Evolutionary conservation across 257 asterid species (phyloP).

Genomic region (Ballota nigra): DNA sequence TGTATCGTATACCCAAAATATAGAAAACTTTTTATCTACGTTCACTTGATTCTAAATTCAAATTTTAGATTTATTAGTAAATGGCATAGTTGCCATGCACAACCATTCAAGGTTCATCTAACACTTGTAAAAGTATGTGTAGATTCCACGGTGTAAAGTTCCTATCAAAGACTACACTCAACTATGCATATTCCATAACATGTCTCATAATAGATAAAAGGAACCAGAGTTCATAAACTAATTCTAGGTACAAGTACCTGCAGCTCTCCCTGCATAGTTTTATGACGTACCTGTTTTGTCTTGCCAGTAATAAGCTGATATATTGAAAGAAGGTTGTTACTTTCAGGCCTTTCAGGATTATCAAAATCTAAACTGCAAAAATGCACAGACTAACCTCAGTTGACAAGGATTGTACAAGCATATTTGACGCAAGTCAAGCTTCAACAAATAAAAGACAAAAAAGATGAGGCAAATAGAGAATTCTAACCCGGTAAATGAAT

Average conservation of each 20-base stretch:
- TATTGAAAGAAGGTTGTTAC: conserved; percentile 86
- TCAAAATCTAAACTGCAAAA: conserved; percentile 80
- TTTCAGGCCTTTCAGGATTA: conserved; percentile 93
- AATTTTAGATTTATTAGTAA: background rate
- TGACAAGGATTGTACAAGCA: conserved; percentile 2
- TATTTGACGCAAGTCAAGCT: background rate
- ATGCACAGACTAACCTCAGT: conserved; percentile 5
- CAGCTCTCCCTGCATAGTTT: background rate
- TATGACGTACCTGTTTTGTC: conserved; percentile 72
- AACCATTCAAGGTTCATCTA: background rate
- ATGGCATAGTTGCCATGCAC: background rate
- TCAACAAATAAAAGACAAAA: background rate
- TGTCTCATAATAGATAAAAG: background rate
- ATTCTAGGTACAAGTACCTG: conserved; percentile 17
- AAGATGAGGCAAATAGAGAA: conserved; percentile 16
- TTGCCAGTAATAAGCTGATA: conserved; percentile 84
- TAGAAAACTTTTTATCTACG: background rate
- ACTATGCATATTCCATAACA: background rate
- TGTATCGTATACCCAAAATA: background rate
- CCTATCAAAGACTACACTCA: background rate
- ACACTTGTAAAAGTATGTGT: background rate
- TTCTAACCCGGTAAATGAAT: conserved; percentile 74
- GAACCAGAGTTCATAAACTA: background rate
- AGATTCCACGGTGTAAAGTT: background rate
- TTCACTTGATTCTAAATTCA: background rate